Evolutionary conservation across 2,329 filamentous ascomycete species (phyloP), one percentile per base, ranked within the genome.

Genomic region (Arthrobotrys musiformis): DNA sequence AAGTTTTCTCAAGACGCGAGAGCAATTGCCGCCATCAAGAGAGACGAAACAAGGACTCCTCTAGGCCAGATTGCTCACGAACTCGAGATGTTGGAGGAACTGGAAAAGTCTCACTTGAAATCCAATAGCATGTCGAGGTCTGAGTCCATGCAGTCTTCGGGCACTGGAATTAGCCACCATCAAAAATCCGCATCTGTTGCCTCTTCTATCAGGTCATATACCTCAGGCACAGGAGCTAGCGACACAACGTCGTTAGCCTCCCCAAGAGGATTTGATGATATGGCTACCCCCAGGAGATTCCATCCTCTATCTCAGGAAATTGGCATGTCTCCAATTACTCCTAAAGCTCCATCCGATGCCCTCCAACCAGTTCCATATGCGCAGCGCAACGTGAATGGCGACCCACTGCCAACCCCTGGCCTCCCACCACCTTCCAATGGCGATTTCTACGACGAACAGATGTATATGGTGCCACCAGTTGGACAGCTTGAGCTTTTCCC

Each of bases 61-160:
- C 85, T 93, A 74, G 90, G 92, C 68, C 90, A 91, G 79, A 90
- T 94, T 75, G 89, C 91, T n/a, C 88, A 90, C 78, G 90, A 92
- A 70, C 88, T 90, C 80, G 90, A 89, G 76, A 87, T 89, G 22
- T 83, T 89, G 2, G 90, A 92, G 68, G 85, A 86, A 50, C 78
- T 81, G 63, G 80, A 80, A 46, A 78, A 78, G 33, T 68, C 67
- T 15, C 74, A 78, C 40, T 13, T 78, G 52, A 78, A 70, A 50
- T 67, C 68, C 5, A 40, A 33, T 52, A 68, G 24, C 62, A 78
- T 52, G 72, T 54, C 60, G 46, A 79, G 66, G 70, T 81, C 54
- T 61, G 79, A 52, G 76, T 81, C 70, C 68, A 78, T 63, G 73
- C 79, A 69, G 37, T 80, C 60, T 22, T 40, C 30, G 13, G 64